These are phyloP conservation scores for Podaxis sp. DNA, from an alignment of 768 basidiomycete genomes.

Conservation along the genomic window DNA sequence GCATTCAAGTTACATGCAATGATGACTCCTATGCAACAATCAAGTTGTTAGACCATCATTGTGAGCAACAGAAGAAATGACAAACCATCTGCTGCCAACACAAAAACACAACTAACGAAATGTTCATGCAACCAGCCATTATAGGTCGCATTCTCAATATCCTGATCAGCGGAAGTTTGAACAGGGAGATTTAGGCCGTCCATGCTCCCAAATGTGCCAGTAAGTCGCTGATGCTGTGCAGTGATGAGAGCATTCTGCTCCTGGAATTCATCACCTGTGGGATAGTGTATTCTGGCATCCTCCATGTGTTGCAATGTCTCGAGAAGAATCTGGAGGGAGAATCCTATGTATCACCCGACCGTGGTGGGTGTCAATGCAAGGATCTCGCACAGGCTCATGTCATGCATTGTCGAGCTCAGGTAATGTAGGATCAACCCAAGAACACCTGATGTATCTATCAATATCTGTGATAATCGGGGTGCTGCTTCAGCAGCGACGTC, in stretches of 20 bases:
- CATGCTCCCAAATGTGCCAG: conserved; percentile 38
- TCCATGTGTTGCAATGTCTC: conserved; percentile 16
- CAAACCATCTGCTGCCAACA: conserved; percentile 33
- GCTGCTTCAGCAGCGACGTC: too few species aligned
- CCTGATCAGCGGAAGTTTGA: conserved; percentile 33
- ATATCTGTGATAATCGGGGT: conserved; percentile 63
- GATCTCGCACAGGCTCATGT: conserved; percentile 35
- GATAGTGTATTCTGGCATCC: conserved; percentile 29
- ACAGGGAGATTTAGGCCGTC: conserved; percentile 39
- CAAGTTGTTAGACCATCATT: not conserved
- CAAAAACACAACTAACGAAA: conserved; percentile 35
- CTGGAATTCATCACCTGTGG: conserved; percentile 24
- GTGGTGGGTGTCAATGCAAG: conserved; percentile 37
- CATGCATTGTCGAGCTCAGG: conserved; percentile 30
- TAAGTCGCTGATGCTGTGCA: conserved; percentile 26
- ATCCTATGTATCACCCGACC: conserved; percentile 29
- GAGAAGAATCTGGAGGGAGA: conserved; percentile 29
- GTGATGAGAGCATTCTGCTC: conserved; percentile 23
- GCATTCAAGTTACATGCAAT: conserved; percentile 35
- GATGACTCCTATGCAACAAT: conserved; percentile 16
- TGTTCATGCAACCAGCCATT: conserved; percentile 44
- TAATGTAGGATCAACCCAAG: conserved; percentile 38
- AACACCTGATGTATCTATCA: conserved; percentile 33
- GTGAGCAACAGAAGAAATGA: not conserved
- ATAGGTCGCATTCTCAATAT: conserved; percentile 45